A percentile compares a stretch with the other conserved stretches of the same genome.
phyloP scores from a whole-genome alignment of 768 basidiomycete species.

The Suillus tomentosus region DNA sequence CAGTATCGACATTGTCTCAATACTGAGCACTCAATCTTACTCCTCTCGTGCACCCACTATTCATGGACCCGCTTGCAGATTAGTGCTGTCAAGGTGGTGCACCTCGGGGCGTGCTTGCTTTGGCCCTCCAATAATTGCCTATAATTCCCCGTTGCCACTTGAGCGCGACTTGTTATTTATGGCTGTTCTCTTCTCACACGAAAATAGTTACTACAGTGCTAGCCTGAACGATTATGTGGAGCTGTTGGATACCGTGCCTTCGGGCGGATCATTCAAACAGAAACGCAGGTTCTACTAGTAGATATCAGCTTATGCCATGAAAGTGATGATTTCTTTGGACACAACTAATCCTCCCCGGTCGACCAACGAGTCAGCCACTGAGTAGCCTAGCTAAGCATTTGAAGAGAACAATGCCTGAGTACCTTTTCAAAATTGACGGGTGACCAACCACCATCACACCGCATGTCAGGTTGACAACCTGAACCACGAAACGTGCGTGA shows the following conservation, averaged over 20 bases:
- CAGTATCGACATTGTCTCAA: constrained; percentile 45
- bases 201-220: constrained; percentile 24
- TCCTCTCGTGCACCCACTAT: constrained; percentile 49
- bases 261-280: constrained; percentile 52
- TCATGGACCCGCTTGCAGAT: constrained; percentile 76
- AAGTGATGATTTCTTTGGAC: background rate
- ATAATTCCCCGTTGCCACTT: constrained; percentile 52
- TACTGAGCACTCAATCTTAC: constrained; percentile 19
- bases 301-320: background rate
- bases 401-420: background rate
- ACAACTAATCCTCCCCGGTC: background rate
- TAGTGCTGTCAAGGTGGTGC: constrained; percentile 62
- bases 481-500: background rate
- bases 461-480: constrained; percentile 1
- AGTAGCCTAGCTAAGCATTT: background rate
- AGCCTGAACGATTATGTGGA: constrained; percentile 20
- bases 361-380: background rate
- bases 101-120: constrained; percentile 48
- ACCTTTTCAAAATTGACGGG: background rate
- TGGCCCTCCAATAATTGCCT: constrained; percentile 41
- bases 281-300: constrained; percentile 48
- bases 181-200: constrained; percentile 41
- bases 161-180: constrained; percentile 32
- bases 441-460: background rate
- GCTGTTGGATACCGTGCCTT: constrained; percentile 30